These are phyloP conservation scores for Thinopyrum elongatum DNA, from an alignment of 176 grass and related monocot species.

Conservation along the genomic window DNA sequence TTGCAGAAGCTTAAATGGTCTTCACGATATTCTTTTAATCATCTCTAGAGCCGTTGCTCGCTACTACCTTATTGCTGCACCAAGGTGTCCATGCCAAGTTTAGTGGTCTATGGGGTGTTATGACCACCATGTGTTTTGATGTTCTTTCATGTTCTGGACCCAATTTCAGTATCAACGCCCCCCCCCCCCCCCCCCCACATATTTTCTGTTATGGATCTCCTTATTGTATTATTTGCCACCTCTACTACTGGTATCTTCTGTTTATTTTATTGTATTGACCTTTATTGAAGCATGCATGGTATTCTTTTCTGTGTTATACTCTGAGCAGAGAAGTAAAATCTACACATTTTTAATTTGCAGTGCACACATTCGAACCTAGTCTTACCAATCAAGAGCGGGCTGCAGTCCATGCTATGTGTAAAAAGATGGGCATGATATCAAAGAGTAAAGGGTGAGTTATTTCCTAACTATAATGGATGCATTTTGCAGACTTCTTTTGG, in stretches of 20 bases:
- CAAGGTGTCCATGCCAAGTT: background rate
- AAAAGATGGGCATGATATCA: conserved; percentile 82
- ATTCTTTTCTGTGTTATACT: conserved; percentile 13
- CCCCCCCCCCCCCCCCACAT: no score
- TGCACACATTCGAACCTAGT: conserved; percentile 64
- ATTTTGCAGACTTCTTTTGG: background rate
- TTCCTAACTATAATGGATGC: conserved; percentile 14
- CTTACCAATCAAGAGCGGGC: conserved; percentile 65
- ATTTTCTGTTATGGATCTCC: background rate
- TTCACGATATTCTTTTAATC: background rate
- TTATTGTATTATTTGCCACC: background rate
- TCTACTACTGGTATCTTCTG: background rate
- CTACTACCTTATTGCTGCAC: background rate
- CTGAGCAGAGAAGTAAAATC: conserved; percentile 19
- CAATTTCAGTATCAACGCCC: background rate
- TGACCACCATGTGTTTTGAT: background rate
- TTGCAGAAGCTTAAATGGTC: background rate
- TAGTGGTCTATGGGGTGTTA: background rate
- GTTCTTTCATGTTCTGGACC: background rate
- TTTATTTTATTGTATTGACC: background rate
- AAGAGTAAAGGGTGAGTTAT: conserved; percentile 86
- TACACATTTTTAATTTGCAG: conserved; percentile 47
- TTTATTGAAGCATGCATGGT: conserved; percentile 3
- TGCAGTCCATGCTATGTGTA: conserved; percentile 67
- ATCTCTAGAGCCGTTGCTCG: background rate